A percentile compares a stretch with the other conserved stretches of the same genome.
Evolutionary conservation across 2,329 filamentous ascomycete genomes (phyloP).

Genomic region (Paecilomyces sp.): DNA sequence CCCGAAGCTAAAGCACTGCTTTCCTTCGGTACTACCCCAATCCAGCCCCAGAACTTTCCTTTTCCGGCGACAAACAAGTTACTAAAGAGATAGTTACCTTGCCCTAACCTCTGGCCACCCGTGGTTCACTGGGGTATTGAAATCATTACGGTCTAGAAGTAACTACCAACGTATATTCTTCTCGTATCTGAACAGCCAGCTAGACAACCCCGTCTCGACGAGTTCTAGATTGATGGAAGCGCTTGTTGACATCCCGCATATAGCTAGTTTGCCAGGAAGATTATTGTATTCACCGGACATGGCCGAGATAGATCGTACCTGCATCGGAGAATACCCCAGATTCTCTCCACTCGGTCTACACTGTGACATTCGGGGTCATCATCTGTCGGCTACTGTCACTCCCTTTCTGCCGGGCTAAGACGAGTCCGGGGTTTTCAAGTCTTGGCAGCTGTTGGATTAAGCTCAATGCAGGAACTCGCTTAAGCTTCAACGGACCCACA

Average conservation of each 20-base stretch:
- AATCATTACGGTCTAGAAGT: not conserved
- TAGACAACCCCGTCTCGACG: no score
- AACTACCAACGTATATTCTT: not conserved
- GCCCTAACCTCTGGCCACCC: not conserved
- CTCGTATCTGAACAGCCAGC: not conserved
- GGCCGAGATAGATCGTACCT: not conserved
- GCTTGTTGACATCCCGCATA: no score
- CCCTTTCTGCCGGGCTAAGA: not conserved
- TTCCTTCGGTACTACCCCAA: not conserved
- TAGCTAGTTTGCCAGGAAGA: no score
- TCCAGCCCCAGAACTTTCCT: not conserved
- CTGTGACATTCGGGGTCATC: not conserved
- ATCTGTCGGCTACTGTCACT: not conserved
- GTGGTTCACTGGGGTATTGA: not conserved
- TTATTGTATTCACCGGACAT: not conserved
- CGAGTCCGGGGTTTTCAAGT: not conserved
- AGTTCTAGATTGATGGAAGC: no score
- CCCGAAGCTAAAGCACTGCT: not conserved
- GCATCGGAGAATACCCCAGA: not conserved
- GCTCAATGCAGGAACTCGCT: not conserved
- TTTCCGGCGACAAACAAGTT: not conserved
- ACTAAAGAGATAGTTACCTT: not conserved
- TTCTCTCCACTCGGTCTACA: not conserved
- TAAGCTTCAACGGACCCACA: not conserved
- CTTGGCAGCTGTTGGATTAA: not conserved